Conservation (phyloP, 1,284 basidiomycete species). For the Tylopilus orsonianus region DNA sequence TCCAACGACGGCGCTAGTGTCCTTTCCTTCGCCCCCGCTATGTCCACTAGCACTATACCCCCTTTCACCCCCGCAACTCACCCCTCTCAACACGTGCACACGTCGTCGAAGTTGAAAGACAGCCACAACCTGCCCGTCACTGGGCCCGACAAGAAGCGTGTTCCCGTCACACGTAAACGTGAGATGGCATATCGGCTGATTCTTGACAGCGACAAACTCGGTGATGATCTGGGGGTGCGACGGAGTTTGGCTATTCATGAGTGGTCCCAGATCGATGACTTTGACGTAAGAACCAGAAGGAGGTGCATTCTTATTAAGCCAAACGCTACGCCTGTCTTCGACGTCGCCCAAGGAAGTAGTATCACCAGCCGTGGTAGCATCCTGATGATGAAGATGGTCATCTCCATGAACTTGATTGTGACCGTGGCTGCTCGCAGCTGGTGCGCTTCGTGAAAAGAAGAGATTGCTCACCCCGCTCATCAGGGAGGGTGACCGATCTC, state of each 20-base stretch:
- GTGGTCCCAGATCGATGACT: constrained; percentile 53
- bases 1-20: constrained; percentile 8
- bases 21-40: constrained; percentile 7
- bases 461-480: constrained; percentile 26
- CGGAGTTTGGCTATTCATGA: constrained; percentile 28
- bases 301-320: constrained; percentile 1
- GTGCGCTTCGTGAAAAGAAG: constrained; percentile 67
- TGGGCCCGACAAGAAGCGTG: constrained; percentile 52
- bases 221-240: constrained; percentile 38
- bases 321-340: constrained; percentile 10
- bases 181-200: constrained; percentile 52
- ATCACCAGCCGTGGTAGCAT: constrained; percentile 9
- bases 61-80: not conserved
- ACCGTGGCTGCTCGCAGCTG: constrained; percentile 38
- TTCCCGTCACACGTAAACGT: constrained; percentile 63
- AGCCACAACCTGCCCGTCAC: constrained; percentile 61
- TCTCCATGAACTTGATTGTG: constrained; percentile 10
- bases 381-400: constrained; percentile 11
- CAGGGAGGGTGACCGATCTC: constrained; percentile 15
- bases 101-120: constrained; percentile 54
- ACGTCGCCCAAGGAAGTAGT: constrained; percentile 13
- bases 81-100: constrained; percentile 26
- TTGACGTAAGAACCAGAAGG: constrained; percentile 44
- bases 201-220: constrained; percentile 48
- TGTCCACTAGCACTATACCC: not conserved